These are phyloP conservation scores for Plantago elongata DNA, from an alignment of 257 asterid species.

Conservation along the genomic window DNA sequence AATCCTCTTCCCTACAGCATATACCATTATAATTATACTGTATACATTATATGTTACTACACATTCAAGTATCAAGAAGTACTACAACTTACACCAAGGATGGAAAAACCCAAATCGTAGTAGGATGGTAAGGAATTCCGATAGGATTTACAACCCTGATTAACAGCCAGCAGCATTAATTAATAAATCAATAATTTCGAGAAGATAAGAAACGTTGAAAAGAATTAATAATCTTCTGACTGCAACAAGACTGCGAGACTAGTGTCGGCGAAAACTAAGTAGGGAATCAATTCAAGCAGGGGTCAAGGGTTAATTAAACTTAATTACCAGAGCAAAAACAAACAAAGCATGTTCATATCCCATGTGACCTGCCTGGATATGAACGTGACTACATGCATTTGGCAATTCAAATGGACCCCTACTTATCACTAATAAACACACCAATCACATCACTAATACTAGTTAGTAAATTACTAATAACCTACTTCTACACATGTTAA, in stretches of 20 bases:
- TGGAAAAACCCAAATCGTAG: too few species aligned
- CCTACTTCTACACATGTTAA: background rate
- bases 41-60: too few species aligned
- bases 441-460: slow-evolving; percentile 12
- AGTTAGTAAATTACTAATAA: background rate
- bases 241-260: background rate
- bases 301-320: slow-evolving; percentile 37
- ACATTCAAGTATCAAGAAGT: too few species aligned
- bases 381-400: slow-evolving; percentile 6
- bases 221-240: background rate
- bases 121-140: too few species aligned
- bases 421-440: slow-evolving; percentile 8
- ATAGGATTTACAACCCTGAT: too few species aligned
- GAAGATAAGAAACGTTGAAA: background rate
- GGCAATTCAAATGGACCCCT: slow-evolving; percentile 20
- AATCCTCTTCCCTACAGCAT: too few species aligned
- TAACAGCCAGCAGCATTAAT: too few species aligned
- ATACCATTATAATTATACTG: too few species aligned
- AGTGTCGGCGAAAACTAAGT: slow-evolving; percentile 5
- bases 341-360: slow-evolving; percentile 37
- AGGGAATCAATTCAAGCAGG: slow-evolving; percentile 25
- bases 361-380: slow-evolving; percentile 48
- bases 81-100: too few species aligned
- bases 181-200: background rate
- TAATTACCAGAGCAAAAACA: background rate